Percentiles rank a stretch among this genome's conserved stretches.
Evolutionary conservation across 345 rosid species (phyloP).

Genomic region (Crucihimalaya himalaica): DNA sequence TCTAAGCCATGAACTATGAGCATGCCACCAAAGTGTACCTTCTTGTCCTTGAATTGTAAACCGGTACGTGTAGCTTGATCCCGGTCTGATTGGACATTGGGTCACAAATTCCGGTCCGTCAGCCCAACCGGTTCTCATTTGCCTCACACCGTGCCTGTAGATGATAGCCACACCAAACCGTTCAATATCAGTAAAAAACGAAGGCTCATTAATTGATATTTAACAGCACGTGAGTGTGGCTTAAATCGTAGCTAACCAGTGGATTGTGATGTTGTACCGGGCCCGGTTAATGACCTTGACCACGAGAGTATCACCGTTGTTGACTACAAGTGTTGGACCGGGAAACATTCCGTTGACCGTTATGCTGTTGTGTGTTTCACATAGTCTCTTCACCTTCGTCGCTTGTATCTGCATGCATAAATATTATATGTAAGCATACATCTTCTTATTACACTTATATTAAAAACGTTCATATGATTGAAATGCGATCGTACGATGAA

Average conservation of each 20-base stretch:
- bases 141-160: conserved; percentile 87
- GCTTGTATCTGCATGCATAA: conserved; percentile 64
- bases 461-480: neutral
- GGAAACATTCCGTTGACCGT: conserved; percentile 96
- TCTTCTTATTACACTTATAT: neutral
- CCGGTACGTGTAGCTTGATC: conserved; percentile 81
- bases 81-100: conserved; percentile 94
- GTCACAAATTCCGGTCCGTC: conserved; percentile 97
- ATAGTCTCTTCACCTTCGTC: conserved; percentile 87
- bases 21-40: conserved; percentile 99
- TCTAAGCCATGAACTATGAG: conserved; percentile 97
- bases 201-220: neutral
- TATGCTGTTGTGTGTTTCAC: conserved; percentile 70
- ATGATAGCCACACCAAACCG: neutral
- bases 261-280: conserved; percentile 76
- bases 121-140: conserved; percentile 90
- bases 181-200: neutral
- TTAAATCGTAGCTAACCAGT: conserved; percentile 55
- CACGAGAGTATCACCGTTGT: conserved; percentile 75
- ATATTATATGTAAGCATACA: neutral
- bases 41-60: conserved; percentile 87
- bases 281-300: conserved; percentile 73
- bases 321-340: conserved; percentile 81
- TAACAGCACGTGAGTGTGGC: neutral
- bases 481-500: conserved; percentile 60